Evolutionary conservation across 2,329 filamentous ascomycete genomes (phyloP).

Genomic region (Talaromyces sp.): DNA sequence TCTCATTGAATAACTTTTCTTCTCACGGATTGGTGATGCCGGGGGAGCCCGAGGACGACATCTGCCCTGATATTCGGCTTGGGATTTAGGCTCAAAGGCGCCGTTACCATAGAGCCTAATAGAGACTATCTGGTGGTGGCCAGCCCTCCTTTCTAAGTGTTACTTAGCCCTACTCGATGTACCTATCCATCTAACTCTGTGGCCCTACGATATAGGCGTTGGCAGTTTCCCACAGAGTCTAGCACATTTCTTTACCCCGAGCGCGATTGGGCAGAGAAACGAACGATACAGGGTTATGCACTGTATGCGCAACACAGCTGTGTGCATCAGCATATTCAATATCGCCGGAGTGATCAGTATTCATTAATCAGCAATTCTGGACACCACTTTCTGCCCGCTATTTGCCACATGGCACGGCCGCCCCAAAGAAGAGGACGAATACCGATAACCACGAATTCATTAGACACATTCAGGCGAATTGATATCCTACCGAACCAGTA

Average conservation of each 20-base stretch:
- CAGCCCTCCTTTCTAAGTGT: background rate
- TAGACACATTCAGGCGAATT: background rate
- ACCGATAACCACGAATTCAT: background rate
- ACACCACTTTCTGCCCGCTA: background rate
- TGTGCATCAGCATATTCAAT: background rate
- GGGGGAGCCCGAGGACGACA: background rate
- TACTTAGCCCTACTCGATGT: background rate
- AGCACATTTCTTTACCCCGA: background rate
- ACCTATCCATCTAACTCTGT: background rate
- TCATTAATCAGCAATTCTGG: background rate
- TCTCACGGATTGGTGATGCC: background rate
- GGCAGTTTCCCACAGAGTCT: background rate
- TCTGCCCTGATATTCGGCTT: background rate
- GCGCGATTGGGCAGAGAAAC: background rate
- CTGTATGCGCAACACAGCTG: background rate
- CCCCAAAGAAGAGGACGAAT: background rate
- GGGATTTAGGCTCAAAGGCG: background rate
- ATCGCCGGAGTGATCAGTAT: background rate
- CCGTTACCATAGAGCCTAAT: background rate
- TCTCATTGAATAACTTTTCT: background rate
- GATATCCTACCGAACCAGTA: background rate
- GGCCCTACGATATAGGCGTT: no score
- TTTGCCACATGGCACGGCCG: background rate
- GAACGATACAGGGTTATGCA: background rate
- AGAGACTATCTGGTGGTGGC: background rate